Evolutionary conservation across 805 yeast species (phyloP), one percentile per base, ranked within the genome.

Genomic region (Dipodascopsis uninucleata): DNA sequence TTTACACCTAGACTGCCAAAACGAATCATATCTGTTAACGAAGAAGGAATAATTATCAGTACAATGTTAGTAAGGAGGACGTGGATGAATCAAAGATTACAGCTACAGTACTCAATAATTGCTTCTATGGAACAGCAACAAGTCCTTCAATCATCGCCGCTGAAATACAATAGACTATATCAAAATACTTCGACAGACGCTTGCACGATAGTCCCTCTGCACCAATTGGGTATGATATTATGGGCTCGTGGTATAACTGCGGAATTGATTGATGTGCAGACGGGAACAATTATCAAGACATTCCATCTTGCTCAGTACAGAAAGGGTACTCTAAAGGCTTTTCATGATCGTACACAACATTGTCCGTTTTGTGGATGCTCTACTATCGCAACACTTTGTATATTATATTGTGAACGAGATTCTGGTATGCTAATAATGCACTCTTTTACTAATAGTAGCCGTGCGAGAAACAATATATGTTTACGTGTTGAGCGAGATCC

Each of bases 311-410:
- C 82, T 0, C 74, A 74, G 28, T 81, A 78, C 66, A 78, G 77
- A 53, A 75, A 76, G 2, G 75, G 75, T 1, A 61, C 82, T 0
- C 74, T 87, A 50, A 69, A 72, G 45, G 93, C 84, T 1, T 78
- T 85, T 52, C 95, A 87, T 60, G 81, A 84, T 33, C 87, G 82
- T 55, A 94, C 95, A 4, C 79, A 87, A 0, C 95, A 87, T 66
- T 87, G 96, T 65, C 74, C 83, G 36, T 87, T 87, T 64, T 87
- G 96, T 69, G 96, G 96, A 2, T 82, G 94, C 67, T 87, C 85
- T 0, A 82, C 95, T 0, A 75, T 87, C 31, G 73, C 78, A 18
- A 75, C 89, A 2, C 72, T 87, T 41, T 81, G 90, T 1, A 69
- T 86, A 17, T 81, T 81, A 1, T 87, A 87, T 62, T 79, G 81